Evolutionary conservation across 331 rosid genomes (phyloP).

Genomic region (Pyracantha coccinea): DNA sequence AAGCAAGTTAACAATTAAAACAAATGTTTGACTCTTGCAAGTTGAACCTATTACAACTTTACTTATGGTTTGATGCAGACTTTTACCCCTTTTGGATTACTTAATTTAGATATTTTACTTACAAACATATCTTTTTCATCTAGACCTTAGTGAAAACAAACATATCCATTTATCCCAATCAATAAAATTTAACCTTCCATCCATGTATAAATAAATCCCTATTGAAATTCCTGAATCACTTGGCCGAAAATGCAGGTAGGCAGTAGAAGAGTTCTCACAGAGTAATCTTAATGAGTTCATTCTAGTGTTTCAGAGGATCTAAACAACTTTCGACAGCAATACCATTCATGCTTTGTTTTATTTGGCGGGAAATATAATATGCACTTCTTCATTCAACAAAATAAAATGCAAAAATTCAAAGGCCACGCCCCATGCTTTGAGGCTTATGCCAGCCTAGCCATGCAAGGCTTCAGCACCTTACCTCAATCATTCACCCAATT

Average conservation of each 20-base stretch:
- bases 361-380: not conserved
- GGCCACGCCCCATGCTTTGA: not conserved
- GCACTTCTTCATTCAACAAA: not conserved
- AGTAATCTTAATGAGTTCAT: not conserved
- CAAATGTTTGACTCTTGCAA: not conserved
- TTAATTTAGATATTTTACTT: not conserved
- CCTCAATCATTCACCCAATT: not conserved
- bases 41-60: not conserved
- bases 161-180: not conserved
- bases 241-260: not conserved
- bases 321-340: not conserved
- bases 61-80: not conserved
- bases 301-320: not conserved
- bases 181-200: not conserved
- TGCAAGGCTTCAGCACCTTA: not conserved
- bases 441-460: not conserved
- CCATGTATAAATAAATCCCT: not conserved
- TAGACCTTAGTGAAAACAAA: not conserved
- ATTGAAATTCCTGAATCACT: not conserved
- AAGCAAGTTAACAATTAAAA: not conserved
- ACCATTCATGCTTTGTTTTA: not conserved
- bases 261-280: not conserved
- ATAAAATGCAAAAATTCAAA: not conserved
- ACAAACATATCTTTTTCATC: not conserved
- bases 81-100: not conserved